Percentiles rank a stretch among this genome's conserved stretches.
These are phyloP conservation scores for Meira miltonrushii DNA, from an alignment of 1,284 basidiomycete species.

Conservation along the genomic window DNA sequence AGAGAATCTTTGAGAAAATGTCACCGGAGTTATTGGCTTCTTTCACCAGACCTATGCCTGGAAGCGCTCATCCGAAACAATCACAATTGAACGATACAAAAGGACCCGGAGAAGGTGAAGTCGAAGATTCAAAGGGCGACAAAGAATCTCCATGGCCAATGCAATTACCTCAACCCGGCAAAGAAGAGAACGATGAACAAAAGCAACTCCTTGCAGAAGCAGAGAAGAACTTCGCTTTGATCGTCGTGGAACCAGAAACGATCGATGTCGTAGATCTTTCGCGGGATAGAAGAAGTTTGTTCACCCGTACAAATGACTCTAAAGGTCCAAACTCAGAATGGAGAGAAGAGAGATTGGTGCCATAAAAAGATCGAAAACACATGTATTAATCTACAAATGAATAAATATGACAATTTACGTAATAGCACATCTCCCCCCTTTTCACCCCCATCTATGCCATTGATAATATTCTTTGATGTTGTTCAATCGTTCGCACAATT, in stretches of 20 bases:
- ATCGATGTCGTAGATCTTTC: constrained; percentile 49
- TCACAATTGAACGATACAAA: background rate
- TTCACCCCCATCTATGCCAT: constrained; percentile 9
- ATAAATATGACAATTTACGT: too few relatives aligned
- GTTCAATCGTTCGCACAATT: constrained; percentile 20
- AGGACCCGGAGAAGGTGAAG: constrained; percentile 8
- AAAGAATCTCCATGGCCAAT: constrained; percentile 33
- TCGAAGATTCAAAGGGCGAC: background rate
- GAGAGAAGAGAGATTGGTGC: constrained; percentile 43
- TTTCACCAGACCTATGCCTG: constrained; percentile 52
- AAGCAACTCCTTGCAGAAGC: constrained; percentile 34
- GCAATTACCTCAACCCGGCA: constrained; percentile 38
- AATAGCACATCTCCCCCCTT: background rate
- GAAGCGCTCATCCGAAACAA: constrained; percentile 33
- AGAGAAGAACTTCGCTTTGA: constrained; percentile 46
- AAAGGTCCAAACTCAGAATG: constrained; percentile 24
- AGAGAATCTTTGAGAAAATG: constrained; percentile 51
- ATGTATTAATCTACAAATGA: too few relatives aligned
- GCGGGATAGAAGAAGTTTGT: constrained; percentile 44
- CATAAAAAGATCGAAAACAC: constrained; percentile 18
- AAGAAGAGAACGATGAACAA: constrained; percentile 44
- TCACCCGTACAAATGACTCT: constrained; percentile 23
- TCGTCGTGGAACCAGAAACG: constrained; percentile 48
- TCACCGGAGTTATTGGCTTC: constrained; percentile 50
- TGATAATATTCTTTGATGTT: constrained; percentile 26